These are phyloP conservation scores for Echinochloa phyllopogon DNA, from an alignment of 176 grass and related monocot genomes.

Conservation along the genomic window DNA sequence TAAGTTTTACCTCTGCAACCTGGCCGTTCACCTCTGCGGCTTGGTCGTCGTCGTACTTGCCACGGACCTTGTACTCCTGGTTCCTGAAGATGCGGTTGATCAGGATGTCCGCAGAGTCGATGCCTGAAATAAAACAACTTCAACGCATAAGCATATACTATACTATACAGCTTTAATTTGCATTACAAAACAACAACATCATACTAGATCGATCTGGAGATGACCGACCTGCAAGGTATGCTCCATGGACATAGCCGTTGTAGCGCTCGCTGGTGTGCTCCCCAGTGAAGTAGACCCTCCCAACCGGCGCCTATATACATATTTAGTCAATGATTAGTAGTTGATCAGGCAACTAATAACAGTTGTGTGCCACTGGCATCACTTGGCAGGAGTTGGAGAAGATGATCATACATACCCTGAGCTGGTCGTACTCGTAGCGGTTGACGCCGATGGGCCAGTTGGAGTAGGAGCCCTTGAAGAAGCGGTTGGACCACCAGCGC, in stretches of 20 bases:
- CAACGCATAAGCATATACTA: background rate
- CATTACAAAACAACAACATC: too few relatives aligned
- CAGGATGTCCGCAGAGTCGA: slow-evolving; percentile 29
- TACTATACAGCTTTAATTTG: too few relatives aligned
- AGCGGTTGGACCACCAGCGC: slow-evolving; percentile 8
- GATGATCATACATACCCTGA: slow-evolving; percentile 25
- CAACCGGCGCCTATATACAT: slow-evolving; percentile 66
- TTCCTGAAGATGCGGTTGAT: slow-evolving; percentile 33
- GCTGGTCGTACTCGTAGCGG: slow-evolving; percentile 24
- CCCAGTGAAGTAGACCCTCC: slow-evolving; percentile 74
- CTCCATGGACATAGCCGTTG: slow-evolving; percentile 79
- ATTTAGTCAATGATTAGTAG: too few relatives aligned
- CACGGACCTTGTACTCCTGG: slow-evolving; percentile 35
- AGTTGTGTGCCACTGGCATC: too few relatives aligned
- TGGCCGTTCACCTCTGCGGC: background rate
- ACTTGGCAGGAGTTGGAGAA: too few relatives aligned
- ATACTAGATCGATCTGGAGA: too few relatives aligned
- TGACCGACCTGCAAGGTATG: slow-evolving; percentile 63
- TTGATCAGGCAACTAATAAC: too few relatives aligned
- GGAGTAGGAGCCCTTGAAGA: slow-evolving; percentile 18
- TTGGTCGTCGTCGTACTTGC: slow-evolving; percentile 31
- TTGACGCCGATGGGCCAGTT: slow-evolving; percentile 27
- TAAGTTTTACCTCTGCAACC: background rate
- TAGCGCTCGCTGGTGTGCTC: slow-evolving; percentile 74
- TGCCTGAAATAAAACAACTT: background rate